phyloP scores from a whole-genome alignment of 2,329 filamentous ascomycete genomes.

The Fusarium anguioides region DNA sequence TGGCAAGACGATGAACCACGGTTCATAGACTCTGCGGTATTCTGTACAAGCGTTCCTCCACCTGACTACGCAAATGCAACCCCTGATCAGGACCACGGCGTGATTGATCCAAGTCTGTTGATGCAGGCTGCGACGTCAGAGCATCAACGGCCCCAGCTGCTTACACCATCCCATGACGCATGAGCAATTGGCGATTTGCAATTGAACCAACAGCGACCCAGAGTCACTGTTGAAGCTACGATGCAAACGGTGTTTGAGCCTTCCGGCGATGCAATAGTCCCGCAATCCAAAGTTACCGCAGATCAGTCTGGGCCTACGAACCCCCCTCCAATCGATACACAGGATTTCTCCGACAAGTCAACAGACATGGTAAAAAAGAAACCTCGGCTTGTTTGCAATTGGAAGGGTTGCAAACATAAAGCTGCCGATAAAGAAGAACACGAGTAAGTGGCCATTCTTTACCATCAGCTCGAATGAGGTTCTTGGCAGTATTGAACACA shows the following conservation, averaged over 20 bases:
- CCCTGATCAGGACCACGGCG: neutral
- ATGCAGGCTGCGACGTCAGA: neutral
- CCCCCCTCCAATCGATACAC: neutral
- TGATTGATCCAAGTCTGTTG: neutral
- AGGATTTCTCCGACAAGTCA: neutral
- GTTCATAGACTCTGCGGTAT: neutral
- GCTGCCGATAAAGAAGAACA: too few species aligned
- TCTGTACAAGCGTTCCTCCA: neutral
- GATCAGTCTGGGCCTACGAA: too few species aligned
- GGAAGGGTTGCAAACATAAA: too few species aligned
- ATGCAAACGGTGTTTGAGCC: neutral
- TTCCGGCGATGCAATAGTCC: neutral
- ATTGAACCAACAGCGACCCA: neutral
- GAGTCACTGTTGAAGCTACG: neutral
- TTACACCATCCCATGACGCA: constrained; percentile 1
- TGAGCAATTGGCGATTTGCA: constrained; percentile 7
- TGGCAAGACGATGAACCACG: neutral
- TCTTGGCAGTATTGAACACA: neutral
- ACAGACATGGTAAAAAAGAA: neutral
- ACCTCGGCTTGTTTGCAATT: too few species aligned
- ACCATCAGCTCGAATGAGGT: neutral
- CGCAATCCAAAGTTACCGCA: neutral
- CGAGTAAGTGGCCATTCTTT: too few species aligned
- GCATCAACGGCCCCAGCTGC: neutral
- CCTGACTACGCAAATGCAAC: neutral